Base-by-base conservation (phyloP, 805 yeast genomes). In the Priceomyces medius region DNA sequence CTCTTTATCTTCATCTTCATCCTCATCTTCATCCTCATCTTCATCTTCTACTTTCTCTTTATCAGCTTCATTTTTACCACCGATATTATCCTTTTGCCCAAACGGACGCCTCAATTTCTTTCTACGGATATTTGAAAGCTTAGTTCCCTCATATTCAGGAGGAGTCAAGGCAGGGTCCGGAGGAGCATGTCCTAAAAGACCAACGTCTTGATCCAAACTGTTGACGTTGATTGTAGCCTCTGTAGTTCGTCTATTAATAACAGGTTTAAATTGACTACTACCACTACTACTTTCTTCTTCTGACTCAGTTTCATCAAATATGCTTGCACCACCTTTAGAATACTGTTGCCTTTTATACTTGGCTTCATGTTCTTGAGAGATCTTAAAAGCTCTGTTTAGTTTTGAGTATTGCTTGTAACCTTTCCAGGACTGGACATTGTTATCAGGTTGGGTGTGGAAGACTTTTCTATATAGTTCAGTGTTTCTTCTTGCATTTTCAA, bases 381-480 rank as follows among this genome's bases (percentile, higher is more conserved):
- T 44, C 24, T 47, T 46, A 55, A 88, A 88, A 0, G 85, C 88
- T 14, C 74, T 68, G 37, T 71, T 72, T 50, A 85, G 62, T 45
- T 76, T 79, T 44, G 80, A 74, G 58, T 73, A 85, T 20, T 76
- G 80, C 58, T 87, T 90, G 61, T 88, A 93, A 42, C 88, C 96
- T 42, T 77, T 77, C 99, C 99, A 93, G 0, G 89, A 77, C 18
- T 73, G 73, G n/a, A 91, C 98, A 5, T 79, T 72, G 59, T 91
- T 88, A 62, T 93, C 99, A 0, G 99, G 99, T 58, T 95, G 99
- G 47, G 88, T 81, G 49, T 90, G 90, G 74, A 93, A 93, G 1
- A 93, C 86, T 60, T 84, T 71, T 46, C 97, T 74, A 66, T 78
- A 93, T 1, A 95, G 67, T 44, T 78, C 73, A 0, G 98, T 88